Conservation (phyloP, 2,329 filamentous ascomycete genomes). For the Phialocephala subalpina region DNA sequence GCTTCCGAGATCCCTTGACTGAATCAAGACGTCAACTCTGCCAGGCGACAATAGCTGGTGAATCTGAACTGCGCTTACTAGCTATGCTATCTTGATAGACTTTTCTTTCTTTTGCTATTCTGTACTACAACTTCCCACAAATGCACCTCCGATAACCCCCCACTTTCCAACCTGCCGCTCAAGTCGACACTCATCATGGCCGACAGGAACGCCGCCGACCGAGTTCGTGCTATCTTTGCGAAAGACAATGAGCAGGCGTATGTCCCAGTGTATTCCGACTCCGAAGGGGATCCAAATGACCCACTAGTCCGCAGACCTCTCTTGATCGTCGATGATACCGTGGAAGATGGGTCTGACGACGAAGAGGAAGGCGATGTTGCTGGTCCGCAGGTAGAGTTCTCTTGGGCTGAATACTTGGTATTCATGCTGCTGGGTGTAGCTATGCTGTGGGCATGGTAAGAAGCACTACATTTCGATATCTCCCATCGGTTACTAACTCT, state of each 20-base stretch:
- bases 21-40: constrained; percentile 16
- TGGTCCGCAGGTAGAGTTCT: constrained; percentile 60
- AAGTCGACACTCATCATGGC: constrained; percentile 13
- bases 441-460: constrained; percentile 97
- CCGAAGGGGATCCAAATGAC: constrained; percentile 31
- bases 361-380: constrained; percentile 30
- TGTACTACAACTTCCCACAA: not conserved
- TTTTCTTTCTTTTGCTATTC: not conserved
- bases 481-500: constrained; percentile 17
- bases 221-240: constrained; percentile 36
- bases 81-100: not conserved
- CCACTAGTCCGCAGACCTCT: constrained; percentile 31
- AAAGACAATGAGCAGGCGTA: constrained; percentile 37
- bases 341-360: constrained; percentile 17
- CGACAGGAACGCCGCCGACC: constrained; percentile 32
- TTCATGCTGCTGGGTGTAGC: constrained; percentile 87
- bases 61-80: not conserved
- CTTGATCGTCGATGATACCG: constrained; percentile 20
- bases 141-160: not conserved
- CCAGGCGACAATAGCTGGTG: not conserved
- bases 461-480: constrained; percentile 29
- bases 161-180: not conserved
- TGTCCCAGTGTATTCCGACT: constrained; percentile 24
- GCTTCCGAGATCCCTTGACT: not conserved
- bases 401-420: constrained; percentile 84